Conservation (phyloP, 768 basidiomycete species). For the Tephrocybe sp. region DNA sequence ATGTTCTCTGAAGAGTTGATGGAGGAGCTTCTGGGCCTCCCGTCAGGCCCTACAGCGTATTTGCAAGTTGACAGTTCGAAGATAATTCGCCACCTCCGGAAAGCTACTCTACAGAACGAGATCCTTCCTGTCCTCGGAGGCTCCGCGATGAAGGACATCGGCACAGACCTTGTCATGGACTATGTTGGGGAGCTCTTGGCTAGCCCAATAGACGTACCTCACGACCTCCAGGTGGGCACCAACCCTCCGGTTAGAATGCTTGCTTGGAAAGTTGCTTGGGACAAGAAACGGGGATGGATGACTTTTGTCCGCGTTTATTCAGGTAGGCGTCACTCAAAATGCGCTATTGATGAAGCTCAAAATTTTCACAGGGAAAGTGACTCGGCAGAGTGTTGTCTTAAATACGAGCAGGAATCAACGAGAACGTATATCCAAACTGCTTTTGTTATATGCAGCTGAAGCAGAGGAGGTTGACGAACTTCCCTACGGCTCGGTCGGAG, state of each 20-base stretch:
- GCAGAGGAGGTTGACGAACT: slow-evolving; percentile 76
- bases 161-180: slow-evolving; percentile 79
- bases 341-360: background rate
- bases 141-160: slow-evolving; percentile 77
- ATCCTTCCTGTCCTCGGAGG: slow-evolving; percentile 83
- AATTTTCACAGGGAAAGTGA: slow-evolving; percentile 60
- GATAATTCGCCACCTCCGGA: slow-evolving; percentile 66
- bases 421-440: slow-evolving; percentile 73
- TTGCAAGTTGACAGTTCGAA: slow-evolving; percentile 51
- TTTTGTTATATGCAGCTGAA: slow-evolving; percentile 78
- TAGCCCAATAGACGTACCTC: slow-evolving; percentile 67
- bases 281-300: slow-evolving; percentile 85
- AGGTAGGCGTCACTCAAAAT: slow-evolving; percentile 44
- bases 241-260: slow-evolving; percentile 60
- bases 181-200: slow-evolving; percentile 81
- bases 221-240: slow-evolving; percentile 36
- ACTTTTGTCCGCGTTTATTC: slow-evolving; percentile 90
- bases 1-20: slow-evolving; percentile 84
- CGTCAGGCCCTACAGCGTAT: slow-evolving; percentile 63
- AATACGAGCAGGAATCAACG: slow-evolving; percentile 69
- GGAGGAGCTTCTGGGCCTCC: slow-evolving; percentile 60
- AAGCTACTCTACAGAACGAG: slow-evolving; percentile 61
- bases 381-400: slow-evolving; percentile 54
- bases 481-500: slow-evolving; percentile 81
- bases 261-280: slow-evolving; percentile 91